phyloP scores from a whole-genome alignment of 1,139 yeast species.

The Sugiyamaella sp. region DNA sequence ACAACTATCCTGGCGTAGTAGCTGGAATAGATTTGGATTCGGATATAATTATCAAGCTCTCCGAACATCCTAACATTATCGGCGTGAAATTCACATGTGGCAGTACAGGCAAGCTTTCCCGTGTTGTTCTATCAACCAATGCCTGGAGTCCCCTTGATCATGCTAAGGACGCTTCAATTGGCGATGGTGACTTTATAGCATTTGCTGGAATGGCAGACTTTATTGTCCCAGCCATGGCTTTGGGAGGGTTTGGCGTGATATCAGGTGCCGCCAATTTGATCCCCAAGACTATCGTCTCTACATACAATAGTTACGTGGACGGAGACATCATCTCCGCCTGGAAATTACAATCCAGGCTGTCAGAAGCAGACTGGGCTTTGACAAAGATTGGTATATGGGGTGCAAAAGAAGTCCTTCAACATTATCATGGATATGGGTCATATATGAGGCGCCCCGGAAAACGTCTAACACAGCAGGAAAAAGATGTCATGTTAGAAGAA shows the following conservation, averaged over 20 bases:
- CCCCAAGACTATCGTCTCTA: constrained; percentile 39
- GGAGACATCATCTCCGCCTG: constrained; percentile 8
- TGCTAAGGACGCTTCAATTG: background rate
- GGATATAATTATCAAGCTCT: constrained; percentile 63
- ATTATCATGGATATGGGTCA: constrained; percentile 15
- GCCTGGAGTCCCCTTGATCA: constrained; percentile 13
- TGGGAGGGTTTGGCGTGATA: constrained; percentile 50
- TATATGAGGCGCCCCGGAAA: constrained; percentile 15
- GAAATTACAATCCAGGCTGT: constrained; percentile 9
- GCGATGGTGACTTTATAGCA: constrained; percentile 11
- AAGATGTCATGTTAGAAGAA: background rate
- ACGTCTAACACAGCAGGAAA: constrained; percentile 4
- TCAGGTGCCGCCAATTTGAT: constrained; percentile 51
- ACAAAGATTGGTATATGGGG: constrained; percentile 19
- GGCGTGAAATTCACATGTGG: constrained; percentile 52
- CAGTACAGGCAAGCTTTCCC: constrained; percentile 46
- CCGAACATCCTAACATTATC: constrained; percentile 52
- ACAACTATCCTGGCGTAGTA: constrained; percentile 51
- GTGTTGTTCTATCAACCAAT: constrained; percentile 37
- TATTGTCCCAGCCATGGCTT: constrained; percentile 47
- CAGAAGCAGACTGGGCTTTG: constrained; percentile 18
- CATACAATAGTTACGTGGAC: background rate
- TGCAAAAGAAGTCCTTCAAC: constrained; percentile 12
- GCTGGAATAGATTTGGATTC: constrained; percentile 62
- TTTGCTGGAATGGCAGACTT: constrained; percentile 49